Base-by-base conservation (phyloP, 805 yeast species). In the Lipomyces mesembrius region DNA sequence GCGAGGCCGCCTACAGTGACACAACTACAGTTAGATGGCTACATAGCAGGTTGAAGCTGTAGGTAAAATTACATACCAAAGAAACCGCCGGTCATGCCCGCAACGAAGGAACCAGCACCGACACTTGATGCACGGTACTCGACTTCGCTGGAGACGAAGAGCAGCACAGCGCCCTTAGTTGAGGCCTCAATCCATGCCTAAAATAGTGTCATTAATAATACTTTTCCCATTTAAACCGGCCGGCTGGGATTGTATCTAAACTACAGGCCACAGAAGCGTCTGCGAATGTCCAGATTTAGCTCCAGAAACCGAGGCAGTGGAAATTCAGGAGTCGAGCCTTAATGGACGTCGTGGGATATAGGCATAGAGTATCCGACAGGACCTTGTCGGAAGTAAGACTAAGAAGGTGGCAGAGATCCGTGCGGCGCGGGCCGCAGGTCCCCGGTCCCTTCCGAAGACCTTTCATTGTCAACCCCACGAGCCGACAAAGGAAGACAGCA, bases 151-250 rank as follows among this genome's bases (percentile, higher is more conserved):
- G 97, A 89, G 43, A 92, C 97, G 75, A 95, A 95, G 73, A 95
- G 83, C 64, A 95, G 83, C 7, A 93, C 97, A 4, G 98, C 98
- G 78, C 99, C 99, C 79, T 95, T 95, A 49, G 99, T 95, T n/a
- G 97, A 90, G 9, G 97, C 99, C 80, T 94, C 99, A 73, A 95
- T 90, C 98, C 98, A 93, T 6, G 98, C 99, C 70, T 69, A 57
- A 57, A 11, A 37, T 3, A 32, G 37, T 0, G 43, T 56, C 37
- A 27, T 29, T 53, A 53, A 20, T 53, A n/a, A 6, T 14, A 17
- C 8, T 3, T 22, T 51, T 25, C 5, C 9, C 7, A 14, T 8
- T 53, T 11, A 51, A 52, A 22, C 34, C 34, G 9, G n/a, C n/a
- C 29, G 7, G 9, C 20, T 53, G 12, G 34, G n/a, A 32, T 56